phyloP scores from a whole-genome alignment of 345 rosid genomes.

The Chamaenerion angustifolium region DNA sequence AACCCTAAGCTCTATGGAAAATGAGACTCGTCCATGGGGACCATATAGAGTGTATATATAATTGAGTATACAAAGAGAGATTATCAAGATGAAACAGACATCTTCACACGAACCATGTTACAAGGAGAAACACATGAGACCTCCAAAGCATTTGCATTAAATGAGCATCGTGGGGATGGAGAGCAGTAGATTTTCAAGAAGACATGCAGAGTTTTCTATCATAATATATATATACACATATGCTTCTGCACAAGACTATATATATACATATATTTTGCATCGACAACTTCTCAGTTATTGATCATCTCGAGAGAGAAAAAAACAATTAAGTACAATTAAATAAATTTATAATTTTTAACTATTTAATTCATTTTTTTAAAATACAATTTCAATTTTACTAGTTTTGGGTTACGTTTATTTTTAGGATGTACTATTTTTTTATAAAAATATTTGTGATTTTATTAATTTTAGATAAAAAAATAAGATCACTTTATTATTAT shows the following conservation, averaged over 20 bases:
- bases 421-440: too few species aligned
- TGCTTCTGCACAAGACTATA: neutral
- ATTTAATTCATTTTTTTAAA: too few species aligned
- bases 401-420: too few species aligned
- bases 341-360: too few species aligned
- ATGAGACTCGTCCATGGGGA: neutral
- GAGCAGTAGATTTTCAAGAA: constrained; percentile 30
- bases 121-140: constrained; percentile 13
- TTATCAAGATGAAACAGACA: constrained; percentile 38
- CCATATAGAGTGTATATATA: neutral
- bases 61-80: neutral
- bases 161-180: constrained; percentile 26
- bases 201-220: constrained; percentile 14
- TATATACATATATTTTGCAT: neutral
- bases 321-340: too few species aligned
- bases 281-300: neutral
- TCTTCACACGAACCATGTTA: constrained; percentile 22
- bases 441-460: too few species aligned
- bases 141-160: constrained; percentile 37
- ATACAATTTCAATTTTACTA: too few species aligned
- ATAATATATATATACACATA: constrained; percentile 1
- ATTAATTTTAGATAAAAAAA: too few species aligned
- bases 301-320: neutral
- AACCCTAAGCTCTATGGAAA: constrained; percentile 25
- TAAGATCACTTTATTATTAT: too few species aligned